These are phyloP conservation scores for Trichomonas gallinae DNA, from an alignment of 208 protist species.

Conservation along the genomic window DNA sequence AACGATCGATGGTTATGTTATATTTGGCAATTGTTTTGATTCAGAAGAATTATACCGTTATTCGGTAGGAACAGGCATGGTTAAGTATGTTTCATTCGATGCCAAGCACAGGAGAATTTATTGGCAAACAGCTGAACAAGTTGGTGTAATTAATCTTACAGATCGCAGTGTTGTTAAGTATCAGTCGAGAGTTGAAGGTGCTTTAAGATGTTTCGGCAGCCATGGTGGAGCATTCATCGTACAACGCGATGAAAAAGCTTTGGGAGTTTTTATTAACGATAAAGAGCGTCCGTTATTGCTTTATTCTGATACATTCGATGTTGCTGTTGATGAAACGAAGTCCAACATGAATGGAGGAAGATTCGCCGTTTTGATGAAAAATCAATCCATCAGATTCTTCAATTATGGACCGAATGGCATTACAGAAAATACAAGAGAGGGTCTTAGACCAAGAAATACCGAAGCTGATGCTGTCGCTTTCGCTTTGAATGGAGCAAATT, in stretches of 20 bases:
- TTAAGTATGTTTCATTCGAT: background rate
- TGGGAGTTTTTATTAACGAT: background rate
- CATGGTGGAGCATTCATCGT: background rate
- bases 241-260: background rate
- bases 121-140: background rate
- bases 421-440: background rate
- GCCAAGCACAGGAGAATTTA: background rate
- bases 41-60: background rate
- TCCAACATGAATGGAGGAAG: background rate
- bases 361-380: background rate
- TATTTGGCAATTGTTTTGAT: background rate
- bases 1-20: background rate
- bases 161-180: background rate
- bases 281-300: background rate
- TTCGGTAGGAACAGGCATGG: background rate
- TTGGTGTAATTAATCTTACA: background rate
- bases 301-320: background rate
- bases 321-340: background rate
- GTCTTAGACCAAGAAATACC: background rate
- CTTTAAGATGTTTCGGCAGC: background rate
- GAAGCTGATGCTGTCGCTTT: background rate
- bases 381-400: background rate
- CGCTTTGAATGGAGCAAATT: background rate
- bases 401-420: background rate
- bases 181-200: background rate